Evolutionary conservation across 805 yeast species (phyloP).

Genomic region (Dipodascus albidus): DNA sequence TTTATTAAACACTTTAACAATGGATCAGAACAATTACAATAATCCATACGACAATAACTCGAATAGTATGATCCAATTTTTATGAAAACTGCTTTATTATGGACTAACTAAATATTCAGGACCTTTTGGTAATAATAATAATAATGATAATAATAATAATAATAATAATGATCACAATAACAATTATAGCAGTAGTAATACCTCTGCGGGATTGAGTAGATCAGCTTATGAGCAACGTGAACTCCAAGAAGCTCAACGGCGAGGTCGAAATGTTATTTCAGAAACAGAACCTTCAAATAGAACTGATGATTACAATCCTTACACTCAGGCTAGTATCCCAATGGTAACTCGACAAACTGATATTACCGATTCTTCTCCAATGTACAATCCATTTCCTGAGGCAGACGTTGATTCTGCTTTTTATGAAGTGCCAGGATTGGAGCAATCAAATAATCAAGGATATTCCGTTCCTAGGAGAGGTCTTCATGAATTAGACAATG

Average conservation of each 20-base stretch:
- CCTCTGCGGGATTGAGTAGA: not conserved
- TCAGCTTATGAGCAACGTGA: not conserved
- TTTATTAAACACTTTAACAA: too few relatives aligned
- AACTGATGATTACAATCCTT: not conserved
- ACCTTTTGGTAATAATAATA: too few relatives aligned
- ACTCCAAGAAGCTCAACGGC: not conserved
- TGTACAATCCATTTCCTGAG: not conserved
- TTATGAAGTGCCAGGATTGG: not conserved
- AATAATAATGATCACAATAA: not conserved
- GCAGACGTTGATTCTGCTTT: not conserved
- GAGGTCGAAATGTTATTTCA: not conserved
- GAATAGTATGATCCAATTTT: too few relatives aligned
- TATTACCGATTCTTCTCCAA: not conserved
- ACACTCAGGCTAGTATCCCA: not conserved
- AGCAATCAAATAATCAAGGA: not conserved
- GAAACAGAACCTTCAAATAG: not conserved
- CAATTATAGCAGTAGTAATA: not conserved
- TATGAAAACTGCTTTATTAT: too few relatives aligned
- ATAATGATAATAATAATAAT: too few relatives aligned
- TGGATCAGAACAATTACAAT: too few relatives aligned
- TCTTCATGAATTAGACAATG: not conserved
- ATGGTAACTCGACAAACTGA: not conserved
- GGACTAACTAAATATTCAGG: too few relatives aligned
- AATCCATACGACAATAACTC: too few relatives aligned
- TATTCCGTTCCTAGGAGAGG: not conserved